Base-by-base conservation (phyloP, 176 grass and related monocot species). In the Pharus latifolius region DNA sequence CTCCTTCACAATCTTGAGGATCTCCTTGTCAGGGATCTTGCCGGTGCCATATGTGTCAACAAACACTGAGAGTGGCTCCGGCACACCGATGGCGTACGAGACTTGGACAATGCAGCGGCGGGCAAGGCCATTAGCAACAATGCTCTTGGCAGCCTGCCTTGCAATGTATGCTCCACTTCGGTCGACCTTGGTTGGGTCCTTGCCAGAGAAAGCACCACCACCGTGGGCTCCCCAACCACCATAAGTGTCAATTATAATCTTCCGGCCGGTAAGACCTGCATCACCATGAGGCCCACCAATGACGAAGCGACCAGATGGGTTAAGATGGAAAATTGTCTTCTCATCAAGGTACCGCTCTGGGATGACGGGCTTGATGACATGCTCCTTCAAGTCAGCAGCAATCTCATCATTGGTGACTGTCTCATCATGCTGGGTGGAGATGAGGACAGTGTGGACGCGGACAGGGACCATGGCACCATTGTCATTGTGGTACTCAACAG, bases 391-490 rank as follows among this genome's bases (percentile, higher is more conserved):
- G 44, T 85, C 82, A 68, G 82, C 82, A 11, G 82, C 82, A 23
- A 85, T 85, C 75, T 85, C 82, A 61, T 85, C 82, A 1, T 85
- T 85, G 68, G 82, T 85, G 22, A 85, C 82, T 9, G 82, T 85
- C 75, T 85, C 82, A 1, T 85, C 82, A 29, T 85, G 82, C 82
- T 85, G 82, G 69, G 82, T 85, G 40, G 82, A 85, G 75, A 85
- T 85, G 61, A 85, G 82, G 7, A 85, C 82, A 16, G 82, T 85
- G 61, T 85, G 82, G 26, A 85, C 82, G 0, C 82, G 82, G 13
- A 74, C 25, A 49, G 82, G 82, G 35, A 85, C 62, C 82, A 62
- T 85, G 55, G 75, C 82, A 13, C 82, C 82, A 38, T 29, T 35
- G 7, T 85, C 82, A 20, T 85, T 85, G 52, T 45, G 75, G 75